Evolutionary conservation across 139 green algal genomes (phyloP).

Genomic region (Ettlia oleoabundans): DNA sequence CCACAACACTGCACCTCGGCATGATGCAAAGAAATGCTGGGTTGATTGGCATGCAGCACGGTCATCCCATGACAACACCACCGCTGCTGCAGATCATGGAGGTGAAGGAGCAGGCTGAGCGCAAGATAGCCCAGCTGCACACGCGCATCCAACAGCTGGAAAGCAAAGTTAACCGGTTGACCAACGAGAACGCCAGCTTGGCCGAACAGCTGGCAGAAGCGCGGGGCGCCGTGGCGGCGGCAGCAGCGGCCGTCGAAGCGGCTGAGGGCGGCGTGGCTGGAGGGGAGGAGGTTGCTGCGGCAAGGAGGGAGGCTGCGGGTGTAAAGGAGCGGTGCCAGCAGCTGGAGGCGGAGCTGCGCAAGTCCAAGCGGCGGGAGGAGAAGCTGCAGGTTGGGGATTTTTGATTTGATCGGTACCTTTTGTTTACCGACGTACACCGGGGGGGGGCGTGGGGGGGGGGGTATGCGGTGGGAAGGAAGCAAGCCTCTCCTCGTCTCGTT

Average conservation of each 20-base stretch:
- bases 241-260: conserved; percentile 3
- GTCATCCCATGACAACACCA: no score
- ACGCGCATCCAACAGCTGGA: conserved; percentile 37
- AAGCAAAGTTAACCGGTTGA: conserved; percentile 29
- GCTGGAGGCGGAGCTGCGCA: conserved; percentile 74
- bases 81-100: conserved; percentile 42
- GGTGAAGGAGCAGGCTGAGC: conserved; percentile 41
- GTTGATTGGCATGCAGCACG: no score
- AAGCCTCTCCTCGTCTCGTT: no score
- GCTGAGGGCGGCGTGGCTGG: conserved; percentile 3
- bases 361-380: conserved; percentile 73
- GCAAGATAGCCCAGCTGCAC: conserved; percentile 46
- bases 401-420: background rate
- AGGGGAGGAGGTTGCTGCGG: conserved; percentile 10
- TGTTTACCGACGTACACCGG: background rate
- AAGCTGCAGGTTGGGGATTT: conserved; percentile 65
- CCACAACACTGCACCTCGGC: no score
- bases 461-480: no score
- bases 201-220: conserved; percentile 7
- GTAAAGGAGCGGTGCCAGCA: conserved; percentile 15
- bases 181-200: background rate
- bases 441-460: no score
- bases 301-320: background rate
- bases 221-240: conserved; percentile 1
- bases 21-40: no score